Evolutionary conservation across 345 rosid genomes (phyloP), one percentile per base, ranked within the genome.

Genomic region (Garcia nutans): DNA sequence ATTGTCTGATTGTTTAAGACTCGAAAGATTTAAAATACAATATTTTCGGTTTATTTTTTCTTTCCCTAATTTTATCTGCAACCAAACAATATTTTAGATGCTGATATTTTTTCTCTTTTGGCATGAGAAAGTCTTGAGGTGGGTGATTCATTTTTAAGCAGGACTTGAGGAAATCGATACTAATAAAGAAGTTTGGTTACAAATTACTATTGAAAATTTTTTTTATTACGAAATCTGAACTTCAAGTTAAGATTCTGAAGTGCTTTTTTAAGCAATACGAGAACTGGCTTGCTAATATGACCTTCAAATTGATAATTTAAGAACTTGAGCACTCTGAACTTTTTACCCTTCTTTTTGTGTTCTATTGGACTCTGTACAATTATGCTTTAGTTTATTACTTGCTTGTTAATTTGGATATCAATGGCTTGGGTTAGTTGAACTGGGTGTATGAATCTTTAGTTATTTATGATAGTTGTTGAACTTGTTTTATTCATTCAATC

Each of bases 51-150:
- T 49, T 26, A 37, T 37, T 37, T 37, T 37, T 37, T 37, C 2
- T 33, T 33, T 23, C 22, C 45, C 13, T 60, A n/a, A 11, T 23
- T 60, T 24, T 59, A 12, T 26, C 24, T 44, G 50, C 74, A 3
- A 58, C 49, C 31, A 33, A 33, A 33, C 28, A 20, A 28, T 17
- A 8, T 6, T 60, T 60, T 66, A 20, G 5, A 24, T 45, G 19
- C 63, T 28, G 15, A 16, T 61, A 9, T 47, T 24, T 15, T 61
- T 24, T 13, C 31, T 15, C 12, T 45, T 45, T 44, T 9, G 68
- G 45, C 68, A 60, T 68, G 52, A n/a, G 15, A 42, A n/a, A 37
- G 41, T 37, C 56, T 71, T n/a, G 58, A 19, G 58, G 37, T 70
- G 59, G 54, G 54, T 26, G 24, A 20, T 65, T 37, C 2, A 16